Percentiles rank a stretch among this genome's conserved stretches.
Conservation (phyloP, 2,329 filamentous ascomycete species). For the Xylariaceae sp. region DNA sequence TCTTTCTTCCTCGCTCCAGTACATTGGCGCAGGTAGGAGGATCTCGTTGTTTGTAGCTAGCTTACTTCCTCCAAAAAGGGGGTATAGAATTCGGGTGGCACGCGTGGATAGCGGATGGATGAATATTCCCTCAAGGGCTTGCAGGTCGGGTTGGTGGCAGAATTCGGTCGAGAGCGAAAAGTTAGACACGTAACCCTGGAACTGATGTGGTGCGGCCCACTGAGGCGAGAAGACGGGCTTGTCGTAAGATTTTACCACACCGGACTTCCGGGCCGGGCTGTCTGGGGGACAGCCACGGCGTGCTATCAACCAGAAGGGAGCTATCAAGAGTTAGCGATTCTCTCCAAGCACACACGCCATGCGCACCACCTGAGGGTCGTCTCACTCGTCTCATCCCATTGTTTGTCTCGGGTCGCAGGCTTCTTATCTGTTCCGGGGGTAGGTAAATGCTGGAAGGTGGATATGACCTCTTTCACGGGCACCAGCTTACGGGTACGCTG, state of each 20-base stretch:
- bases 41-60: constrained; percentile 65
- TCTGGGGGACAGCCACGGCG: constrained; percentile 57
- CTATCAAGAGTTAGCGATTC: constrained; percentile 27
- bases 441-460: constrained; percentile 40
- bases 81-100: constrained; percentile 53
- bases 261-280: constrained; percentile 51
- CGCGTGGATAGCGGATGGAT: constrained; percentile 54
- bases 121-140: constrained; percentile 59
- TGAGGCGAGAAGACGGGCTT: constrained; percentile 41
- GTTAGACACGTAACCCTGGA: constrained; percentile 56
- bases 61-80: constrained; percentile 65
- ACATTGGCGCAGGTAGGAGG: constrained; percentile 63
- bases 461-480: constrained; percentile 40
- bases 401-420: constrained; percentile 35
- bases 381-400: constrained; percentile 49
- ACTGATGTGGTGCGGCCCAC: constrained; percentile 44
- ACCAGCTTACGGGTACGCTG: constrained; percentile 41
- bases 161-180: constrained; percentile 55
- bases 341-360: neutral
- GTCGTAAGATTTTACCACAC: constrained; percentile 40
- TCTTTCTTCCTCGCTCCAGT: constrained; percentile 57
- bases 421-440: constrained; percentile 33
- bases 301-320: constrained; percentile 52
- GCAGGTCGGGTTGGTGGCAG: constrained; percentile 60
- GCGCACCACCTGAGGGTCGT: neutral